A percentile compares a stretch with the other conserved stretches of the same genome.
Conservation (phyloP, 805 yeast species). For the Helenozyma rhizophorensis region DNA sequence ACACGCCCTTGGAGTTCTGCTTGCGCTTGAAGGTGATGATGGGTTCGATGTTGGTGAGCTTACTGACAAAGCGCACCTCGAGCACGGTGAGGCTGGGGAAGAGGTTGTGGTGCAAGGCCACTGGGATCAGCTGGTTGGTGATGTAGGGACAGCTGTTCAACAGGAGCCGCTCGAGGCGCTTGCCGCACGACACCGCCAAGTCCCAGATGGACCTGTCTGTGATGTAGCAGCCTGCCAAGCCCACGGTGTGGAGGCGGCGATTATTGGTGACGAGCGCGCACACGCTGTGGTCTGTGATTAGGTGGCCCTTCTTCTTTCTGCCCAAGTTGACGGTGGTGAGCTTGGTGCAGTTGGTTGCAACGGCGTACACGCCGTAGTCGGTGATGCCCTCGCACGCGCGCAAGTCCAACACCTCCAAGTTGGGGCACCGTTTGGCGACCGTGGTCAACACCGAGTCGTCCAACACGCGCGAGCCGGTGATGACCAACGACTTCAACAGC, state of each 20-base stretch:
- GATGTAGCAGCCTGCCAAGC: conserved; percentile 83
- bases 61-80: conserved; percentile 63
- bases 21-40: conserved; percentile 63
- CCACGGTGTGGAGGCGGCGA: conserved; percentile 57
- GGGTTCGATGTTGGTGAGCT: conserved; percentile 56
- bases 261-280: conserved; percentile 55
- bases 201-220: conserved; percentile 81
- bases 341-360: conserved; percentile 56
- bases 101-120: conserved; percentile 33
- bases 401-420: conserved; percentile 62
- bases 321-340: conserved; percentile 72
- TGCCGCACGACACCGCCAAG: conserved; percentile 51
- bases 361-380: conserved; percentile 68
- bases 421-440: conserved; percentile 54
- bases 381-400: conserved; percentile 79
- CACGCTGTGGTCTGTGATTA: conserved; percentile 68
- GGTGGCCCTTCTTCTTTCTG: conserved; percentile 62
- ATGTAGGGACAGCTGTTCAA: conserved; percentile 65
- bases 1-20: conserved; percentile 40
- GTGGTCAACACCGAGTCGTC: conserved; percentile 54
- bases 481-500: conserved; percentile 40
- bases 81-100: conserved; percentile 55
- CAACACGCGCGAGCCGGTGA: conserved; percentile 68
- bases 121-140: conserved; percentile 57
- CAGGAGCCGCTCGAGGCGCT: conserved; percentile 58